These are phyloP conservation scores for Melampsora larici-populina DNA, from an alignment of 1,284 basidiomycete species.

Conservation along the genomic window DNA sequence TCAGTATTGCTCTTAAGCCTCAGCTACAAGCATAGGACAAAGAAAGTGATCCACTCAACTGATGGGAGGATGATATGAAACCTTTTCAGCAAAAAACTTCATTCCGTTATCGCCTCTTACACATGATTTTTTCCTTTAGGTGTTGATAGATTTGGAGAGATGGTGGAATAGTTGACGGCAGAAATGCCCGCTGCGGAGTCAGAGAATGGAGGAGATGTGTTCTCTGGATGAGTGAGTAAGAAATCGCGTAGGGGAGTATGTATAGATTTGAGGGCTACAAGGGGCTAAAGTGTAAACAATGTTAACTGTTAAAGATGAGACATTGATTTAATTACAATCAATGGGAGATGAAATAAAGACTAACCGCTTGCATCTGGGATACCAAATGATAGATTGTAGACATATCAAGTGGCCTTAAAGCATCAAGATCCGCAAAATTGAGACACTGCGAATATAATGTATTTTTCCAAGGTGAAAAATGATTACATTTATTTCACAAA, in stretches of 20 bases:
- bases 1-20: too few relatives aligned
- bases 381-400: constrained; percentile 33
- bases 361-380: constrained; percentile 35
- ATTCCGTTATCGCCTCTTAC: constrained; percentile 59
- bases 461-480: too few relatives aligned
- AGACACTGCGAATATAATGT: too few relatives aligned
- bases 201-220: background rate
- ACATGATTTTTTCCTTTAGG: constrained; percentile 55
- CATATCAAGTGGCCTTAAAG: constrained; percentile 21
- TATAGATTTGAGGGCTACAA: constrained; percentile 26
- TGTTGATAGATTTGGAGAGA: background rate
- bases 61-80: constrained; percentile 73
- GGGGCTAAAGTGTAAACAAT: constrained; percentile 8
- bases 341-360: background rate
- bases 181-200: background rate
- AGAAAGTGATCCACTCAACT: constrained; percentile 47
- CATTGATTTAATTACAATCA: background rate
- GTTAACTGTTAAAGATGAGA: background rate
- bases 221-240: background rate
- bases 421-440: background rate
- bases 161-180: constrained; percentile 2
- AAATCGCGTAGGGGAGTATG: constrained; percentile 26
- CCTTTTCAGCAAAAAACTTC: constrained; percentile 81
- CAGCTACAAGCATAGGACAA: background rate
- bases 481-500: too few relatives aligned